phyloP scores from a whole-genome alignment of 805 yeast species.

The Ogataea pignaliae region DNA sequence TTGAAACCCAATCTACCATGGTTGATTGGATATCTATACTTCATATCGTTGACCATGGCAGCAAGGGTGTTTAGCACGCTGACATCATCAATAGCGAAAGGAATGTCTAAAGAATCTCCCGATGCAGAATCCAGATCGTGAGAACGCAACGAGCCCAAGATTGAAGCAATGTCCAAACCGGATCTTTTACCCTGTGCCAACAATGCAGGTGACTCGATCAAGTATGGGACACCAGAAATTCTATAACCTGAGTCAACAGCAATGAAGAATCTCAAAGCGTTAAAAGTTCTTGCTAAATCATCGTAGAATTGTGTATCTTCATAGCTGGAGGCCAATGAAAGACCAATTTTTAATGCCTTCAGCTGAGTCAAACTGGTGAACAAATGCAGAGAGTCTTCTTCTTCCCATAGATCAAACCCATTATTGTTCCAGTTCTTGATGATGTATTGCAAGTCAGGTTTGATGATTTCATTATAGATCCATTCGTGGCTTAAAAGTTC shows the following conservation, averaged over 20 bases:
- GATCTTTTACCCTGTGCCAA: slow-evolving; percentile 39
- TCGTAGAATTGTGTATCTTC: slow-evolving; percentile 27
- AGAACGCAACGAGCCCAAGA: slow-evolving; percentile 45
- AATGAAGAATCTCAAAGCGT: slow-evolving; percentile 36
- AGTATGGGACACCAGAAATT: slow-evolving; percentile 40
- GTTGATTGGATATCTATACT: slow-evolving; percentile 73
- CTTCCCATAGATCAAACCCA: slow-evolving; percentile 96
- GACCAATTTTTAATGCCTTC: slow-evolving; percentile 60
- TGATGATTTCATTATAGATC: slow-evolving; percentile 49
- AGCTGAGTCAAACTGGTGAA: slow-evolving; percentile 76
- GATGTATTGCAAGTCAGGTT: slow-evolving; percentile 68
- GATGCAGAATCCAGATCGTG: slow-evolving; percentile 35
- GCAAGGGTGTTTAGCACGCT: slow-evolving; percentile 59
- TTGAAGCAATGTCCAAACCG: slow-evolving; percentile 77
- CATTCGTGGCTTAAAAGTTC: slow-evolving; percentile 29
- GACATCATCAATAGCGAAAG: slow-evolving; percentile 58
- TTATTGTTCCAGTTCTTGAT: slow-evolving; percentile 52
- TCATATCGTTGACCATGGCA: slow-evolving; percentile 64
- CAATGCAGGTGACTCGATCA: slow-evolving; percentile 65
- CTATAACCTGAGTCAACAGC: slow-evolving; percentile 39
- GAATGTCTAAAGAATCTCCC: slow-evolving; percentile 40
- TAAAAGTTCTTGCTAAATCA: slow-evolving; percentile 29
- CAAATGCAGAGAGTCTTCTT: slow-evolving; percentile 67
- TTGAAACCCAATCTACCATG: slow-evolving; percentile 35
- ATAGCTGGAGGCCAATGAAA: slow-evolving; percentile 32